A percentile compares a stretch with the other conserved stretches of the same genome.
These are phyloP conservation scores for Emergomyces orientalis DNA, from an alignment of 2,329 filamentous ascomycete species.

Conservation along the genomic window DNA sequence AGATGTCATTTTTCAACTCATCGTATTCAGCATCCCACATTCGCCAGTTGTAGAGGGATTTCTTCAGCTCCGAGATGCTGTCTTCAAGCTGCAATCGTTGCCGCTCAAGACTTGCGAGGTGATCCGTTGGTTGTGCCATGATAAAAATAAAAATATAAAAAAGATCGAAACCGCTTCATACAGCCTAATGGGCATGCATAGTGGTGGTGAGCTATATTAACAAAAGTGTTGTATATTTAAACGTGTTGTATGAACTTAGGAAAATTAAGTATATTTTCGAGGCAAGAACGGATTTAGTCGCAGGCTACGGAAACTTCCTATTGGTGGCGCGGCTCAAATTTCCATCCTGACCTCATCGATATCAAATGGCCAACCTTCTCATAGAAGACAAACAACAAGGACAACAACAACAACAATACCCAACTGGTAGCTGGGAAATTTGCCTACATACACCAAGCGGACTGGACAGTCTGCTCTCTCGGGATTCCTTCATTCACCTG, in stretches of 20 bases:
- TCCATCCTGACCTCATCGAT: not conserved
- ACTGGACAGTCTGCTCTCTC: not conserved
- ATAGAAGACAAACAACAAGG: not conserved
- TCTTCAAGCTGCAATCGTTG: conserved; percentile 67
- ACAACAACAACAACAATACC: not conserved
- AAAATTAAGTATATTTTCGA: not conserved
- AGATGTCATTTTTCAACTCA: conserved; percentile 72
- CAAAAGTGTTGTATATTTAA: too few relatives aligned
- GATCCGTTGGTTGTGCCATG: conserved; percentile 12
- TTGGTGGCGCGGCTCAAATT: not conserved
- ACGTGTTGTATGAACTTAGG: not conserved
- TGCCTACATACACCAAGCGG: too few relatives aligned
- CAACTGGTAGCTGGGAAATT: not conserved
- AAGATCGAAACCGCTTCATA: not conserved
- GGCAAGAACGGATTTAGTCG: not conserved
- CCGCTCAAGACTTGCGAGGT: conserved; percentile 55
- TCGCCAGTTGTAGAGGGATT: conserved; percentile 77
- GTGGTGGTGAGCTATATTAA: not conserved
- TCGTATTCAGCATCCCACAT: conserved; percentile 90
- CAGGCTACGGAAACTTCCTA: not conserved
- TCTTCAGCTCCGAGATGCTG: conserved; percentile 62
- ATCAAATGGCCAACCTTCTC: not conserved
- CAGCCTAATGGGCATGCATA: not conserved
- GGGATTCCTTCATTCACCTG: not conserved
- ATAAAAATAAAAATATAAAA: not conserved